Evolutionary conservation across 805 yeast genomes (phyloP).

Genomic region (Candida vaughaniae): DNA sequence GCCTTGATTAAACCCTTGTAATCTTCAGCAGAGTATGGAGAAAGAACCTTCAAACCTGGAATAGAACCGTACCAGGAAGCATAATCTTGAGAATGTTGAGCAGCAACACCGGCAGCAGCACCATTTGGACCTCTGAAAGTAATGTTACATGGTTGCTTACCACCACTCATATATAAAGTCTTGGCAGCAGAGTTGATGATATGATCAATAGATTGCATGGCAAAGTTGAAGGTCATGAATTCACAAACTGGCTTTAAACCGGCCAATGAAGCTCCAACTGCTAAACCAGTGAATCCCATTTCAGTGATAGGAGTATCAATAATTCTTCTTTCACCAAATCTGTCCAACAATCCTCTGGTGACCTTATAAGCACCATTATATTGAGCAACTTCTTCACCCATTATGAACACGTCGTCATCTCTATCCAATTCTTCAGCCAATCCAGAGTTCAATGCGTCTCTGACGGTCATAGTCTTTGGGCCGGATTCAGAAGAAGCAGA

Average conservation of each 20-base stretch:
- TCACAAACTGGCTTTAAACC: constrained; percentile 97
- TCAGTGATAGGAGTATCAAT: constrained; percentile 98
- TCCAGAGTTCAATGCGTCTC: constrained; percentile 95
- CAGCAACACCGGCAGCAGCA: constrained; percentile 99
- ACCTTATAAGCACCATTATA: constrained; percentile 99
- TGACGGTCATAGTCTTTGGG: constrained; percentile 73
- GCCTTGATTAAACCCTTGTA: constrained; percentile 94
- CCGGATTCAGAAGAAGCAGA: constrained; percentile 40
- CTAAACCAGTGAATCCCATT: constrained; percentile 96
- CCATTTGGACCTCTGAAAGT: constrained; percentile 99
- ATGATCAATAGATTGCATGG: constrained; percentile 99
- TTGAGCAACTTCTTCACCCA: constrained; percentile 99
- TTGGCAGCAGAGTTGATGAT: constrained; percentile 98
- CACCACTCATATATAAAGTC: constrained; percentile 99
- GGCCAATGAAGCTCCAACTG: constrained; percentile 94
- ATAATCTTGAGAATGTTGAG: constrained; percentile 98
- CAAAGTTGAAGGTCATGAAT: constrained; percentile 98
- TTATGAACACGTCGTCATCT: constrained; percentile 88
- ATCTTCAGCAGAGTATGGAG: constrained; percentile 95
- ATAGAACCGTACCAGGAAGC: constrained; percentile 97
- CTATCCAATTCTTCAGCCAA: constrained; percentile 97
- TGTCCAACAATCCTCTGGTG: constrained; percentile 90
- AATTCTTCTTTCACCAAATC: constrained; percentile 91
- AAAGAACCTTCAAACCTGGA: constrained; percentile 95
- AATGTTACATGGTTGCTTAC: constrained; percentile 94